These are phyloP conservation scores for Avena sativa DNA, from an alignment of 176 grass and related monocot genomes.

Conservation along the genomic window DNA sequence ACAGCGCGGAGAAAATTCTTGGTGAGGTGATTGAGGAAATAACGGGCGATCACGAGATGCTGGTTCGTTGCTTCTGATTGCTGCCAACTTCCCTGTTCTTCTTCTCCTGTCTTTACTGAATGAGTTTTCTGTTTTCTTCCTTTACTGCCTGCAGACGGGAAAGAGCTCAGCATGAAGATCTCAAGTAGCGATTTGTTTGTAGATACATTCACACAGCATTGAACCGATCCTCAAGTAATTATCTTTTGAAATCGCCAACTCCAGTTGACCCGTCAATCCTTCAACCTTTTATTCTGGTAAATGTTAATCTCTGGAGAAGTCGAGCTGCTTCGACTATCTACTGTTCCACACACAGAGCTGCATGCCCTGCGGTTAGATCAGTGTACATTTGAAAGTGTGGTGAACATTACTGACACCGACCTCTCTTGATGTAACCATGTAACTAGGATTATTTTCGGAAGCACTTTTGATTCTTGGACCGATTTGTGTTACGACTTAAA, in stretches of 20 bases:
- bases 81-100: background rate
- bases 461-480: too few relatives aligned
- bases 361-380: background rate
- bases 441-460: background rate
- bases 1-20: conserved; percentile 83
- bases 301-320: conserved; percentile 1
- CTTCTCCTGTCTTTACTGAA: conserved; percentile 28
- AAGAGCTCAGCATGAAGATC: conserved; percentile 46
- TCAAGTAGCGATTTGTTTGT: background rate
- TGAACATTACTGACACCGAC: conserved; percentile 1
- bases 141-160: conserved; percentile 53
- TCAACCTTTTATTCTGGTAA: background rate
- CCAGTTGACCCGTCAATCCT: background rate
- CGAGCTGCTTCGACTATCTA: background rate
- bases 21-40: conserved; percentile 89
- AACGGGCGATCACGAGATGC: conserved; percentile 91
- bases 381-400: background rate
- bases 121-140: conserved; percentile 13
- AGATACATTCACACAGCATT: conserved; percentile 24
- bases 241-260: conserved; percentile 14
- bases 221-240: background rate
- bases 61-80: conserved; percentile 61
- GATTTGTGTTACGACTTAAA: too few relatives aligned
- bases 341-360: background rate
- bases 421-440: background rate